These are phyloP conservation scores for Geranium brycei DNA, from an alignment of 345 rosid genomes.

Conservation along the genomic window DNA sequence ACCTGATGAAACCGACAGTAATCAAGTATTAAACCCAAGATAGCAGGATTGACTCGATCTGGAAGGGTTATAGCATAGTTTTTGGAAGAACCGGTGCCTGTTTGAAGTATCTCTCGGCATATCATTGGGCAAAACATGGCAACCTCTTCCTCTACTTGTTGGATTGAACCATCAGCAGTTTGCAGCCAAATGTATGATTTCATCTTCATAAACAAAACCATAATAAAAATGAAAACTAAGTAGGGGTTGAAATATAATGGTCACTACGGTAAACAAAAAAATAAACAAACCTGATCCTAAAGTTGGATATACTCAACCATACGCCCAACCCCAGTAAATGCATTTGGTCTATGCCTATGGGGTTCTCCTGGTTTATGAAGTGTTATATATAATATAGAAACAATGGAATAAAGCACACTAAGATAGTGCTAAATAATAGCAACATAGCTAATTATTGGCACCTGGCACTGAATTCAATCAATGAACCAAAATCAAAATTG, in stretches of 20 bases:
- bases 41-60: slow-evolving; percentile 65
- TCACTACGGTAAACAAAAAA: neutral
- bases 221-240: neutral
- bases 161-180: slow-evolving; percentile 77
- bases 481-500: neutral
- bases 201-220: slow-evolving; percentile 27
- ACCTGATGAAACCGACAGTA: slow-evolving; percentile 83
- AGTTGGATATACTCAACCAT: no score
- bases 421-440: neutral
- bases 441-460: neutral
- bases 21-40: slow-evolving; percentile 66
- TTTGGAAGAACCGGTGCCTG: slow-evolving; percentile 73
- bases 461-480: neutral
- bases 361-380: no score
- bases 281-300: neutral
- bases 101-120: slow-evolving; percentile 63
- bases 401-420: neutral
- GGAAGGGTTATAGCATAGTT: slow-evolving; percentile 73
- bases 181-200: slow-evolving; percentile 81
- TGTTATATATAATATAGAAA: no score
- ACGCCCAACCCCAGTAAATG: no score
- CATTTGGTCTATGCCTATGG: no score
- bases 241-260: neutral
- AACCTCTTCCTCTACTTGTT: slow-evolving; percentile 84
- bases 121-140: slow-evolving; percentile 92